Percentiles rank a stretch among this genome's conserved stretches.
phyloP scores from a whole-genome alignment of 1,139 yeast genomes.

The Hyphopichia pseudoburtonii region DNA sequence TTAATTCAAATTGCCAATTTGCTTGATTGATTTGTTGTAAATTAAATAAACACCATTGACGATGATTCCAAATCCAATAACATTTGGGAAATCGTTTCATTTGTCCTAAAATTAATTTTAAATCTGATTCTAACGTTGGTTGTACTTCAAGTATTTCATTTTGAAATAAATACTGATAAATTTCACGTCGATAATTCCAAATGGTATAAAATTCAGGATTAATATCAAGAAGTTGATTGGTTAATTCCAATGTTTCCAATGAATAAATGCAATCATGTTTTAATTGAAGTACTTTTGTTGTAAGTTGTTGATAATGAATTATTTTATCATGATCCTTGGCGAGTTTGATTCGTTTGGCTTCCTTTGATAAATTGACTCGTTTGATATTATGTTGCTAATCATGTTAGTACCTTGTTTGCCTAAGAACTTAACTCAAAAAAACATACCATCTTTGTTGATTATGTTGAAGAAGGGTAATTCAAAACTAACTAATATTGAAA shows the following conservation, averaged over 20 bases:
- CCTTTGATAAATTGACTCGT: slow-evolving; percentile 56
- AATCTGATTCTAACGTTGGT: slow-evolving; percentile 54
- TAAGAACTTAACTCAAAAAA: too few species aligned
- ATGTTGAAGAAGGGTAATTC: too few species aligned
- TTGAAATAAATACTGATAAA: slow-evolving; percentile 41
- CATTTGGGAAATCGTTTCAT: slow-evolving; percentile 77
- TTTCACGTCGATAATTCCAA: slow-evolving; percentile 89
- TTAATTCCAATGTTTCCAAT: slow-evolving; percentile 43
- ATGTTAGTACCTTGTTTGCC: slow-evolving; percentile 3
- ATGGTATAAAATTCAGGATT: slow-evolving; percentile 89
- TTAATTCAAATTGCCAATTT: slow-evolving; percentile 70
- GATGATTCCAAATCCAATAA: slow-evolving; percentile 96
- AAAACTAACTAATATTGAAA: too few species aligned
- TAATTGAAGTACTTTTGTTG: slow-evolving; percentile 38
- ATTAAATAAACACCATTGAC: slow-evolving; percentile 74
- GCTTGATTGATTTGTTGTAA: slow-evolving; percentile 45
- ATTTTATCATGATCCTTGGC: slow-evolving; percentile 57
- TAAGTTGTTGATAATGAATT: slow-evolving; percentile 49
- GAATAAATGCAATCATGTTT: slow-evolving; percentile 34
- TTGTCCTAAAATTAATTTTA: slow-evolving; percentile 57
- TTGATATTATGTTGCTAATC: slow-evolving; percentile 71
- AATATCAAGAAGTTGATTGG: slow-evolving; percentile 53
- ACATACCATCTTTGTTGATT: slow-evolving; percentile 11
- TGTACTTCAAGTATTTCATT: slow-evolving; percentile 10
- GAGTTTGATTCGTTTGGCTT: slow-evolving; percentile 54